phyloP scores from a whole-genome alignment of 2,329 filamentous ascomycete genomes.

The Diaporthe sp. region DNA sequence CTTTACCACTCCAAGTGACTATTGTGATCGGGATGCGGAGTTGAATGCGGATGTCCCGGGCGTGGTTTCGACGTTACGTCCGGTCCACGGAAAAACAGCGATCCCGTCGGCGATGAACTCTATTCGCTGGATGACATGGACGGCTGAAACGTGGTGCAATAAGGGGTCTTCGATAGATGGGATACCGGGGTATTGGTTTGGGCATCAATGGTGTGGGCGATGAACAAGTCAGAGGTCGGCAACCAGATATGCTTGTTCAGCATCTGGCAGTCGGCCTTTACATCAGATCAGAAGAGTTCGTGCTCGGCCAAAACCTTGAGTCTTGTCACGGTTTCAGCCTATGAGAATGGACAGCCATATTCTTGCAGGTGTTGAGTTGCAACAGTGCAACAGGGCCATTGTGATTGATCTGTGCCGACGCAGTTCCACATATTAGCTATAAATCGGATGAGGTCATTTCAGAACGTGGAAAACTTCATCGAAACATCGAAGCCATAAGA shows the following conservation, averaged over 20 bases:
- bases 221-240: neutral
- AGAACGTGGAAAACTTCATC: too few species aligned
- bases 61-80: neutral
- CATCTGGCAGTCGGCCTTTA: neutral
- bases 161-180: neutral
- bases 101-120: neutral
- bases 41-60: neutral
- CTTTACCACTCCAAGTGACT: neutral
- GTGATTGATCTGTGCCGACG: neutral
- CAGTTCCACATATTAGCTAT: neutral
- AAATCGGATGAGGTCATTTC: neutral
- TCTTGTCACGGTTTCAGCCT: neutral
- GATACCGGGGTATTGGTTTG: neutral
- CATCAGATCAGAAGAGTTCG: neutral
- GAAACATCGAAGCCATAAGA: neutral
- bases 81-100: slow-evolving; percentile 3
- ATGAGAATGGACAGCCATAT: neutral
- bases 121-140: neutral
- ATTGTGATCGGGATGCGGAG: neutral
- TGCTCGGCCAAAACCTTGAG: neutral
- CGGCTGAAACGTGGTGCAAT: neutral
- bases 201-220: neutral
- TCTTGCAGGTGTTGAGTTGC: neutral
- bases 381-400: neutral
- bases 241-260: neutral